A percentile compares a stretch with the other conserved stretches of the same genome.
These are phyloP conservation scores for Dalbergia cochinchinensis DNA, from an alignment of 306 rosid species.

Conservation along the genomic window DNA sequence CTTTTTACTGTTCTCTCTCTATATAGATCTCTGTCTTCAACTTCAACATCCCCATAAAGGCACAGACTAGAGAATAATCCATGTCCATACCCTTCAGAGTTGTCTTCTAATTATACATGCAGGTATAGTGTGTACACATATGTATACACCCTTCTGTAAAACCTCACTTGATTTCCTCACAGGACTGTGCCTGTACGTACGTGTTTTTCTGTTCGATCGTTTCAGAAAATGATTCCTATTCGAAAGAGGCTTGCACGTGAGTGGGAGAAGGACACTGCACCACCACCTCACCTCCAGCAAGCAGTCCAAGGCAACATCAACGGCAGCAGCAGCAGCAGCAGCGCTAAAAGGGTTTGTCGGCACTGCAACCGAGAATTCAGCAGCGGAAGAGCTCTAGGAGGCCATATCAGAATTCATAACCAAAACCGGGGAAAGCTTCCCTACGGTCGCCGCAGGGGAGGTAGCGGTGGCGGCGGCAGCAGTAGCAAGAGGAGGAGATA, in stretches of 20 bases:
- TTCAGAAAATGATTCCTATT: background rate
- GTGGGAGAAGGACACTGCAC: background rate
- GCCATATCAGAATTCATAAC: background rate
- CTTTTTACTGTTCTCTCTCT: background rate
- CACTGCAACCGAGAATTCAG: background rate
- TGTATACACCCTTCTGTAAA: too few relatives aligned
- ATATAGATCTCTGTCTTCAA: too few relatives aligned
- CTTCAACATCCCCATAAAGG: background rate
- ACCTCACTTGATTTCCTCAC: background rate
- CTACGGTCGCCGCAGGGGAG: too few relatives aligned
- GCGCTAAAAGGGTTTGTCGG: background rate
- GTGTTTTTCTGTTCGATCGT: too few relatives aligned
- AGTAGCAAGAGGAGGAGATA: too few relatives aligned
- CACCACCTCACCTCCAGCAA: background rate
- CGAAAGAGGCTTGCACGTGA: background rate
- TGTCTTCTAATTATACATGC: background rate
- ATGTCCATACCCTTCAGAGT: background rate
- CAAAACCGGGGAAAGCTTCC: background rate
- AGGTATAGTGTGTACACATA: background rate
- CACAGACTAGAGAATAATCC: background rate
- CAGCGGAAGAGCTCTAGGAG: conserved; percentile 4
- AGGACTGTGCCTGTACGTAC: background rate
- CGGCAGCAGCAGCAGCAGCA: background rate
- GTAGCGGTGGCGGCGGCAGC: too few relatives aligned
- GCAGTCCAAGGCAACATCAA: background rate